A percentile compares a stretch with the other conserved stretches of the same genome.
phyloP scores from a whole-genome alignment of 2,329 filamentous ascomycete species.

The Helotiales sp. region DNA sequence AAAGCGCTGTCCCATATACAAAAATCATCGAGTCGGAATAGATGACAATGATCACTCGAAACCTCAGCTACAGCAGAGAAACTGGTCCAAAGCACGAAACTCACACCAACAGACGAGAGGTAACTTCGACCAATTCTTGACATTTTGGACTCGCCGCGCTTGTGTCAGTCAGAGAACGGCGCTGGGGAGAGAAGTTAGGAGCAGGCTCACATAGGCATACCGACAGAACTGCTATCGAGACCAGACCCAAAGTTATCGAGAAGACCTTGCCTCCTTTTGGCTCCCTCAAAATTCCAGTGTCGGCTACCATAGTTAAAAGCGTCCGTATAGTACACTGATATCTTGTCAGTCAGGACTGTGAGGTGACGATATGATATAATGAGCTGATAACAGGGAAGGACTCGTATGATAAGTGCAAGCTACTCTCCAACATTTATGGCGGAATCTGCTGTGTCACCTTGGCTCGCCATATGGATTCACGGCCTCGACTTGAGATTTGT shows the following conservation, averaged over 20 bases:
- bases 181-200: not conserved
- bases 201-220: conserved; percentile 28
- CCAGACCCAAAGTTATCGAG: conserved; percentile 22
- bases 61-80: not conserved
- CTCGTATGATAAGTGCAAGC: not conserved
- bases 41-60: conserved; percentile 58
- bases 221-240: conserved; percentile 25
- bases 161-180: not conserved
- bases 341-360: too few relatives aligned
- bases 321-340: too few relatives aligned
- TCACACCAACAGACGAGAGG: conserved; percentile 32
- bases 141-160: conserved; percentile 30
- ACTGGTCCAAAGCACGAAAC: not conserved
- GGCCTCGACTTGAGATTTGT: not conserved
- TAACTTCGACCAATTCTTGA: conserved; percentile 26
- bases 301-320: too few relatives aligned
- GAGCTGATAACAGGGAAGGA: too few relatives aligned
- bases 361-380: too few relatives aligned
- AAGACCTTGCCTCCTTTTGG: conserved; percentile 20
- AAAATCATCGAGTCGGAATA: conserved; percentile 62
- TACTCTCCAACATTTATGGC: too few relatives aligned
- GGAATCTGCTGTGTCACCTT: not conserved
- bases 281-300: too few relatives aligned
- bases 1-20: conserved; percentile 55
- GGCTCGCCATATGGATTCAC: not conserved